Evolutionary conservation across 2,329 filamentous ascomycete species (phyloP).

Genomic region (Zasmidium cellare): DNA sequence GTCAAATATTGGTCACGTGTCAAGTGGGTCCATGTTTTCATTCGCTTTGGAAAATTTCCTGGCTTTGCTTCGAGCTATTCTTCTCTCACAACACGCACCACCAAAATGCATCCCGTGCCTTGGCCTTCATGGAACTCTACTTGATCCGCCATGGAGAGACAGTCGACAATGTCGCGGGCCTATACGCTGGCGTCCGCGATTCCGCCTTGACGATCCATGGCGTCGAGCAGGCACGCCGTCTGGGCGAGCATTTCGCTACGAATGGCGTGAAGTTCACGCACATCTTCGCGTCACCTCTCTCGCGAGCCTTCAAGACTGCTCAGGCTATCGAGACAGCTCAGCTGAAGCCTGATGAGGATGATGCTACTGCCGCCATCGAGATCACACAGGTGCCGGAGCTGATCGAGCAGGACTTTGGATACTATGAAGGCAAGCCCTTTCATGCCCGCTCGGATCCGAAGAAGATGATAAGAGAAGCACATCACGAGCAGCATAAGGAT

Average conservation of each 20-base stretch:
- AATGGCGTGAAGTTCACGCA: conserved; percentile 65
- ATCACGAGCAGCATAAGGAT: conserved; percentile 41
- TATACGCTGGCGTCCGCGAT: conserved; percentile 79
- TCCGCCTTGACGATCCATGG: conserved; percentile 81
- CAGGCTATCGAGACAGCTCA: conserved; percentile 63
- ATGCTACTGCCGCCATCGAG: conserved; percentile 23
- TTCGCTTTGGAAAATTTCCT: neutral
- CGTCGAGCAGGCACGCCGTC: conserved; percentile 70
- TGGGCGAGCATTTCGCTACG: conserved; percentile 67
- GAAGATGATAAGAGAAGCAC: conserved; percentile 40
- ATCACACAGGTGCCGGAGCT: conserved; percentile 52
- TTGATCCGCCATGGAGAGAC: conserved; percentile 87
- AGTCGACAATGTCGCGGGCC: conserved; percentile 74
- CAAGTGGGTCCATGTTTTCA: neutral
- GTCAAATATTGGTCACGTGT: neutral
- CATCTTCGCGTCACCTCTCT: conserved; percentile 76
- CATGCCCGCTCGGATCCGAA: conserved; percentile 41
- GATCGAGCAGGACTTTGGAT: conserved; percentile 74
- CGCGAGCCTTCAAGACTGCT: conserved; percentile 72
- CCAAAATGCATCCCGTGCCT: neutral
- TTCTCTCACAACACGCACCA: neutral
- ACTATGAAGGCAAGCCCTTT: conserved; percentile 65
- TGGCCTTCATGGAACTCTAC: conserved; percentile 61
- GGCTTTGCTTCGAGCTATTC: neutral
- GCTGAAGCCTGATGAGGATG: conserved; percentile 6